phyloP scores from a whole-genome alignment of 495 filamentous ascomycete genomes.

The Penicillium silybi region DNA sequence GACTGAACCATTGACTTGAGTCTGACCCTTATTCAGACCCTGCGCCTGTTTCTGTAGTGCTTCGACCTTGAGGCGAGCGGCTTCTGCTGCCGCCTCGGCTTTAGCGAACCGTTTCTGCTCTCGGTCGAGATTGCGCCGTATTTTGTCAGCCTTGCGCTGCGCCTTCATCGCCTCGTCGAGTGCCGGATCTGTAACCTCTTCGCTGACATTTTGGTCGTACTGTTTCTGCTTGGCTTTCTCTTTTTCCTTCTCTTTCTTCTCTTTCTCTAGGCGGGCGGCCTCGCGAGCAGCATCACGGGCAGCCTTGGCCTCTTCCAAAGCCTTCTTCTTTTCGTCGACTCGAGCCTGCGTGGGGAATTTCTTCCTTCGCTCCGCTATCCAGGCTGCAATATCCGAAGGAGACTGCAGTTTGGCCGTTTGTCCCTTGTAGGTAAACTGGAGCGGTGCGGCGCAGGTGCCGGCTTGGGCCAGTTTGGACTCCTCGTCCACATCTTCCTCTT shows the following conservation, averaged over 20 bases:
- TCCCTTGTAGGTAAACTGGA: conserved; percentile 44
- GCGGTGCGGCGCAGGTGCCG: conserved; percentile 22
- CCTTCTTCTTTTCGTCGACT: conserved; percentile 46
- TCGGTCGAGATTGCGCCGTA: conserved; percentile 42
- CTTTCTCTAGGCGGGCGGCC: conserved; percentile 30
- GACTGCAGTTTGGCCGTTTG: conserved; percentile 45
- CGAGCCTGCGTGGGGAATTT: conserved; percentile 73
- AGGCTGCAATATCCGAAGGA: conserved; percentile 67
- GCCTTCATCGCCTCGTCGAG: conserved; percentile 39
- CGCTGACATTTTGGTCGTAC: conserved; percentile 21
- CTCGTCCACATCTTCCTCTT: conserved; percentile 73
- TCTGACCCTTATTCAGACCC: conserved; percentile 6
- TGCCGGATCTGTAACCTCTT: conserved; percentile 21
- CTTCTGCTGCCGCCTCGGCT: conserved; percentile 46
- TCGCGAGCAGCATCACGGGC: conserved; percentile 30
- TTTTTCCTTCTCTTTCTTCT: conserved; percentile 28
- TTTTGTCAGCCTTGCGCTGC: conserved; percentile 48
- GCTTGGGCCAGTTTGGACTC: conserved; percentile 46
- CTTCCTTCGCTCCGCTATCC: conserved; percentile 75
- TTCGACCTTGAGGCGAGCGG: conserved; percentile 36
- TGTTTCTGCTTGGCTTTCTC: conserved; percentile 29
- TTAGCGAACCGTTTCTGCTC: conserved; percentile 47
- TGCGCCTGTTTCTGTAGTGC: conserved; percentile 27
- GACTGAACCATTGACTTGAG: neutral
- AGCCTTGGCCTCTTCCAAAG: conserved; percentile 40